A percentile compares a stretch with the other conserved stretches of the same genome.
Conservation (phyloP, 2,329 filamentous ascomycete species). For the Cordyceps sp. region DNA sequence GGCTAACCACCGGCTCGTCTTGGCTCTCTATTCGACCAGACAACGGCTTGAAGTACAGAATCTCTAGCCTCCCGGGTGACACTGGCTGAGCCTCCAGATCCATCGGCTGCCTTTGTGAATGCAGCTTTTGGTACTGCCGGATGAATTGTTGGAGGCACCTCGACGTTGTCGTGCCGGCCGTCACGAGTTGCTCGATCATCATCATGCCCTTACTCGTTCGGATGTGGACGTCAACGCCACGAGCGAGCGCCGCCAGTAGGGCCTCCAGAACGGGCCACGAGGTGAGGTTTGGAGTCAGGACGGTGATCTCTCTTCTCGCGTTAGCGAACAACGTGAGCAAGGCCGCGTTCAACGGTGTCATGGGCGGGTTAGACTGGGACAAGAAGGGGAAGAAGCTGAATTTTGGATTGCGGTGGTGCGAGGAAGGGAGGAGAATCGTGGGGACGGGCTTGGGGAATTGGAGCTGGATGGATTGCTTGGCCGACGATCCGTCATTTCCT, state of each 20-base stretch:
- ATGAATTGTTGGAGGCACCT: slow-evolving; percentile 45
- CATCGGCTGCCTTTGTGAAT: slow-evolving; percentile 5
- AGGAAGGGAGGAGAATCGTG: slow-evolving; percentile 55
- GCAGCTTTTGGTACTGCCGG: slow-evolving; percentile 28
- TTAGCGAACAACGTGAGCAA: slow-evolving; percentile 42
- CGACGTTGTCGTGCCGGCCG: slow-evolving; percentile 57
- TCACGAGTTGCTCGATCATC: slow-evolving; percentile 66
- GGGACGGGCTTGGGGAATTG: slow-evolving; percentile 16
- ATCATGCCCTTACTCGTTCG: slow-evolving; percentile 55
- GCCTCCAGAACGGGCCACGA: slow-evolving; percentile 44
- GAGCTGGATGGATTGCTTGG: slow-evolving; percentile 14
- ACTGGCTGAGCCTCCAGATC: slow-evolving; percentile 25
- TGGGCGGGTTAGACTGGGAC: slow-evolving; percentile 30
- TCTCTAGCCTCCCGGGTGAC: slow-evolving; percentile 30
- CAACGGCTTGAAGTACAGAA: slow-evolving; percentile 40
- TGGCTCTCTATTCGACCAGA: slow-evolving; percentile 10
- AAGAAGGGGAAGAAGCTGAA: slow-evolving; percentile 43
- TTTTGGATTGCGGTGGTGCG: slow-evolving; percentile 52
- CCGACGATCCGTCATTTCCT: slow-evolving; percentile 7
- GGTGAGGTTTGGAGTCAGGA: slow-evolving; percentile 69
- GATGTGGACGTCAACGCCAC: slow-evolving; percentile 52
- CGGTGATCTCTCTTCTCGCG: slow-evolving; percentile 42
- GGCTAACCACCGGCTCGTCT: slow-evolving; percentile 53
- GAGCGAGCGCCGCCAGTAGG: slow-evolving; percentile 40
- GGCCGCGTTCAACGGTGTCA: slow-evolving; percentile 51